phyloP scores from a whole-genome alignment of 768 basidiomycete genomes.

The Tephrocybe sp. region DNA sequence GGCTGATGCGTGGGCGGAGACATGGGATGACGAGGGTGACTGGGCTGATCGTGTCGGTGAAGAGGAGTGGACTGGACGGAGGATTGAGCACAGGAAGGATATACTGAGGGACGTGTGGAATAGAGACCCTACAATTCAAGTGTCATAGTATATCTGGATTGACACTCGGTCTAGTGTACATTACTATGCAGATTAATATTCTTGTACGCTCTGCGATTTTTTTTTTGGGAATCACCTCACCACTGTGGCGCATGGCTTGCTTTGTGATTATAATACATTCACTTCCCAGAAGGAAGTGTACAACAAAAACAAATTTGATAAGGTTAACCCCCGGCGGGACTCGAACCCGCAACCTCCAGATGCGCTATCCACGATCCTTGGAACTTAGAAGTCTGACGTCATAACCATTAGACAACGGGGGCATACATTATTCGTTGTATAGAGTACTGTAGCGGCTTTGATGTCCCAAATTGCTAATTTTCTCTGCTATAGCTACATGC shows the following conservation, averaged over 20 bases:
- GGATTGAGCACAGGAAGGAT: conserved; percentile 37
- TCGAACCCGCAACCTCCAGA: conserved; percentile 90
- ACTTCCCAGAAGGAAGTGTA: neutral
- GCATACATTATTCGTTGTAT: conserved; percentile 28
- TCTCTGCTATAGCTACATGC: no score
- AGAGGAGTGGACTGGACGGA: conserved; percentile 46
- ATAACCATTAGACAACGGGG: conserved; percentile 90
- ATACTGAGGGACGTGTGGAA: conserved; percentile 27
- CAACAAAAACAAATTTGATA: neutral
- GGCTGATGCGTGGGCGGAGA: conserved; percentile 45
- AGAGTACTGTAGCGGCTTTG: no score
- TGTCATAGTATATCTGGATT: conserved; percentile 12
- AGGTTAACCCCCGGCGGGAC: conserved; percentile 73
- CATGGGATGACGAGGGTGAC: conserved; percentile 51
- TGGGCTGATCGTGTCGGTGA: conserved; percentile 51
- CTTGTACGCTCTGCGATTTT: no score
- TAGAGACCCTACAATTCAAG: conserved; percentile 13
- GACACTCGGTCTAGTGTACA: conserved; percentile 4
- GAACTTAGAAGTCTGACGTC: conserved; percentile 82
- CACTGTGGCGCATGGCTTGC: neutral
- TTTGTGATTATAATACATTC: neutral
- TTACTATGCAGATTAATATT: neutral
- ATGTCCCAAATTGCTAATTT: no score
- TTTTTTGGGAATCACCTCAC: neutral
- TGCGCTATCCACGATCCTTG: conserved; percentile 20